These are phyloP conservation scores for Skeletonema grethae DNA, from an alignment of 108 stramenopile genomes.

Conservation along the genomic window DNA sequence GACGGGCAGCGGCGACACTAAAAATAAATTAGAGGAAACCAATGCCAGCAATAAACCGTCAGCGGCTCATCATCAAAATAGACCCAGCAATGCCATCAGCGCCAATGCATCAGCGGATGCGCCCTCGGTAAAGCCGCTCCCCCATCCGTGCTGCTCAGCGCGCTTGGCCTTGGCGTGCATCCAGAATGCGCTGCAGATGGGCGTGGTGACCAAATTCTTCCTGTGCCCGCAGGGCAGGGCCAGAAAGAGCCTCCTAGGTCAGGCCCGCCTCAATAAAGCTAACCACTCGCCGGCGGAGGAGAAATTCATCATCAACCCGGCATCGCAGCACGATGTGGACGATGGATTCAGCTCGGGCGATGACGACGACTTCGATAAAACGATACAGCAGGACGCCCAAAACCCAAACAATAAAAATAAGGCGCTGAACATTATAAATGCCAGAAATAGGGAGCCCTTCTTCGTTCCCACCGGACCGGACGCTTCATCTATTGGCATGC, in stretches of 20 bases:
- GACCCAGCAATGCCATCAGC: background rate
- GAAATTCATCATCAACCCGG: slow-evolving; percentile 24
- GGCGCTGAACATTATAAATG: slow-evolving; percentile 1
- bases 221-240: slow-evolving; percentile 77
- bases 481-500: slow-evolving; percentile 28
- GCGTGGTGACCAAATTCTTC: slow-evolving; percentile 68
- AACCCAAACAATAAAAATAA: slow-evolving; percentile 40
- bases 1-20: background rate
- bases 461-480: slow-evolving; percentile 36
- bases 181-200: slow-evolving; percentile 75
- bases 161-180: slow-evolving; percentile 61
- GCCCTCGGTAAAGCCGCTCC: background rate
- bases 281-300: slow-evolving; percentile 23
- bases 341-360: slow-evolving; percentile 49
- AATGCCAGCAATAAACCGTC: slow-evolving; percentile 1
- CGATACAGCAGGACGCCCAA: slow-evolving; percentile 2
- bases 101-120: slow-evolving; percentile 1
- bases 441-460: slow-evolving; percentile 24
- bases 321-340: background rate
- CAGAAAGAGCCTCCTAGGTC: slow-evolving; percentile 30
- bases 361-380: slow-evolving; percentile 41
- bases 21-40: background rate
- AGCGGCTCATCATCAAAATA: background rate
- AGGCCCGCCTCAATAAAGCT: slow-evolving; percentile 12
- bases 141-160: slow-evolving; percentile 64